A percentile compares a stretch with the other conserved stretches of the same genome.
Conservation (phyloP, 352 stramenopile genomes). For the Lagenidium sp. region DNA sequence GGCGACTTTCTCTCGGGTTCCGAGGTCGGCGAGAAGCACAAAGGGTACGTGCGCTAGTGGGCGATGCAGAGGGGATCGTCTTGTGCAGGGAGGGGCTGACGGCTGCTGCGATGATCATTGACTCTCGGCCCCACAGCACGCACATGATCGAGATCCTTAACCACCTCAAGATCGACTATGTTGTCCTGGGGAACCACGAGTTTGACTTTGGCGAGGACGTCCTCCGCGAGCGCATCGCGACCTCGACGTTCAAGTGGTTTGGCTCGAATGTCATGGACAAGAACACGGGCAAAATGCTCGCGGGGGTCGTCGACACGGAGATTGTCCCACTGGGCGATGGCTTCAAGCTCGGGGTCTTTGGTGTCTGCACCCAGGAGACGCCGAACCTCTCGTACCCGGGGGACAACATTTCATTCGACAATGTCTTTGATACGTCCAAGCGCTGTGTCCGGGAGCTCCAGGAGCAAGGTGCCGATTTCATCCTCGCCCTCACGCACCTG, state of each 20-base stretch:
- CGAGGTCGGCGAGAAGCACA: conserved; percentile 44
- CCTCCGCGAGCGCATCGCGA: conserved; percentile 37
- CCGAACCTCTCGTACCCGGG: conserved; percentile 27
- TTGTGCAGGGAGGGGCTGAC: background rate
- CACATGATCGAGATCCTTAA: conserved; percentile 80
- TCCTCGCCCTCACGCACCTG: conserved; percentile 81
- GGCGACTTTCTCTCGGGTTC: conserved; percentile 72
- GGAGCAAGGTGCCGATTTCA: conserved; percentile 61
- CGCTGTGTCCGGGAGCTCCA: conserved; percentile 55
- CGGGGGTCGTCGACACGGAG: conserved; percentile 36
- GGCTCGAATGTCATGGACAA: conserved; percentile 56
- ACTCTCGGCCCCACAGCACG: conserved; percentile 30
- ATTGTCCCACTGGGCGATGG: conserved; percentile 36
- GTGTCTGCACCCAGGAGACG: conserved; percentile 59
- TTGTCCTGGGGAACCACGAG: conserved; percentile 75
- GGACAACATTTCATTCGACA: conserved; percentile 38
- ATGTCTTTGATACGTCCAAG: conserved; percentile 31
- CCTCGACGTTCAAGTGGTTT: conserved; percentile 65
- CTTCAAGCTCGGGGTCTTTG: conserved; percentile 59
- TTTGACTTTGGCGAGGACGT: conserved; percentile 61
- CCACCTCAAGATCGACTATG: conserved; percentile 58
- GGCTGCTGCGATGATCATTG: too few relatives aligned
- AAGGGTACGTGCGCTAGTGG: conserved; percentile 29
- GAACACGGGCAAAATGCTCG: conserved; percentile 22
- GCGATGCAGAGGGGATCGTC: background rate